Base-by-base conservation (phyloP, 352 stramenopile genomes). In the Pilasporangium apinafurcum region DNA sequence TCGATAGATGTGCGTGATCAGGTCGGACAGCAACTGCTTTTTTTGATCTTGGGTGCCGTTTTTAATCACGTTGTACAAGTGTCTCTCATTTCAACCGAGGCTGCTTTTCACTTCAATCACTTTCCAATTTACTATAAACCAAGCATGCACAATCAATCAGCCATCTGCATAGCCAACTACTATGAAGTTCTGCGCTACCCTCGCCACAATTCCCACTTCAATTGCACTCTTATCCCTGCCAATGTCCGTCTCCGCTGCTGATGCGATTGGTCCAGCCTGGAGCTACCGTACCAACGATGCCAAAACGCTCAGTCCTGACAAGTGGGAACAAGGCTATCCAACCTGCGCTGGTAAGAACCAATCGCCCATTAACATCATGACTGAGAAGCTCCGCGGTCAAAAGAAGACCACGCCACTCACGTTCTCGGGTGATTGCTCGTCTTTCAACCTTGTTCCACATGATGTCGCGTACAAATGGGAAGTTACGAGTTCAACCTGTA, bases 341-440 rank as follows among this genome's bases (percentile, higher is more conserved):
- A 38, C 24, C 1, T 69, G 59, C 39, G 48, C 37, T 17, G 59
- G 59, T 44, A 52, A 59, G 33, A 43, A 48, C 18, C 59, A 69
- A 46, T 69, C 59, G n/a, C 59, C 59, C 21, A 59, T 69, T 33
- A 36, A 51, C 25, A 43, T 51, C 34, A 17, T 33, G 3, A 0
- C 21, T 8, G 34, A 49, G 31, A 7, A 30, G 16, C 18, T 17
- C 9, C 34, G 30, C 42, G 31, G 32, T 17, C 17, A 2, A 18
- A 34, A 33, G 25, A 33, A 16, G 4, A 4, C 17, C 18, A 6
- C n/a, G n/a, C 31, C 38, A 9, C 29, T 54, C 38, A 13, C 18
- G 38, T 54, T 54, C 18, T 13, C 27, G 3, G 47, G 47, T 31
- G 9, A 21, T 7, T 54, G 47, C 31, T 17, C 47, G 1, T 14